phyloP scores from a whole-genome alignment of 805 yeast genomes.

The Danielia reshetovae region DNA sequence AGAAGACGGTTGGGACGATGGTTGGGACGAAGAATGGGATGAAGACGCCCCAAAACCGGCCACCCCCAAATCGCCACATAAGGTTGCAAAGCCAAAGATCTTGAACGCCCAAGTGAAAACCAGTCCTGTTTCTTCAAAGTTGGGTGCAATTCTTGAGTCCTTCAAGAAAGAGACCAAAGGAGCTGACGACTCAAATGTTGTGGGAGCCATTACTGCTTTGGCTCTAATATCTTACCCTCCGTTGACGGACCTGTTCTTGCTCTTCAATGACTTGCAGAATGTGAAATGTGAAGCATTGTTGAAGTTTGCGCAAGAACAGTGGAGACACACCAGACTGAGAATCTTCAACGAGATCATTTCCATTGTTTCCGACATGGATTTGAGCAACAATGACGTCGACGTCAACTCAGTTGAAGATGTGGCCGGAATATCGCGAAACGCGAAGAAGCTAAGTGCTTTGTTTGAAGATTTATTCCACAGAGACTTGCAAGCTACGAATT shows the following conservation, averaged over 20 bases:
- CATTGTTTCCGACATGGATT: slow-evolving; percentile 13
- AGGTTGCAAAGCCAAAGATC: not conserved
- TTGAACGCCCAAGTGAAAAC: not conserved
- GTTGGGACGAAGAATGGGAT: slow-evolving; percentile 24
- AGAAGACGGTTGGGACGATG: slow-evolving; percentile 24
- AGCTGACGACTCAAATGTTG: slow-evolving; percentile 16
- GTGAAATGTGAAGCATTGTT: slow-evolving; percentile 16
- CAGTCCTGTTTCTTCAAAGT: slow-evolving; percentile 17
- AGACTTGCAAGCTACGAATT: slow-evolving; percentile 24
- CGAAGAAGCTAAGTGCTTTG: slow-evolving; percentile 15
- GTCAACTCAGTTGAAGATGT: slow-evolving; percentile 7
- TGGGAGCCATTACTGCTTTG: slow-evolving; percentile 29
- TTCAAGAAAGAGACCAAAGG: slow-evolving; percentile 19
- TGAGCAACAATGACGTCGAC: slow-evolving; percentile 12
- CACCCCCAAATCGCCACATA: not conserved
- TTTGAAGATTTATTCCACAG: slow-evolving; percentile 15
- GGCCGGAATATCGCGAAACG: slow-evolving; percentile 18
- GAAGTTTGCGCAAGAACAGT: slow-evolving; percentile 14
- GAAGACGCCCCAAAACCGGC: slow-evolving; percentile 9
- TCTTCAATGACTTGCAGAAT: slow-evolving; percentile 32
- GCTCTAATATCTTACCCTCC: slow-evolving; percentile 32
- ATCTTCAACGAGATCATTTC: slow-evolving; percentile 18
- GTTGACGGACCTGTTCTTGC: slow-evolving; percentile 27
- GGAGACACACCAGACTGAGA: slow-evolving; percentile 18
- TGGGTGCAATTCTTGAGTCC: slow-evolving; percentile 21